phyloP scores from a whole-genome alignment of 148 eudicot species.

The Rhododendron henanense region DNA sequence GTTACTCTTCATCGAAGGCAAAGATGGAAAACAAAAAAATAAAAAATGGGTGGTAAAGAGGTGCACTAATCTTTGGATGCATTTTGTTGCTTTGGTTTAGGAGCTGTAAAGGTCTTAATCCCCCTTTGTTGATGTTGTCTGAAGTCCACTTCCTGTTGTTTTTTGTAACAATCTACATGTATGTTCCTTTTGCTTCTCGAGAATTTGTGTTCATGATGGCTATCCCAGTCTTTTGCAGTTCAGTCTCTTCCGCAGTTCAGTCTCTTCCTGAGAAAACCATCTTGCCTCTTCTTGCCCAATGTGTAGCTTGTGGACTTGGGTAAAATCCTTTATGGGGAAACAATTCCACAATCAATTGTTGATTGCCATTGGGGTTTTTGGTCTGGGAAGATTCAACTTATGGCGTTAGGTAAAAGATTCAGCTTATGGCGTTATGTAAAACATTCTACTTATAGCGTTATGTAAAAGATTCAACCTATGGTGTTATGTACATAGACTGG shows the following conservation, averaged over 20 bases:
- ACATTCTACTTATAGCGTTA: too few species aligned
- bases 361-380: neutral
- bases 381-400: neutral
- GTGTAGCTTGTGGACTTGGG: neutral
- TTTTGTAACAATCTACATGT: neutral
- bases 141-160: neutral
- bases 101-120: neutral
- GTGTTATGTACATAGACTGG: too few species aligned
- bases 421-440: too few species aligned
- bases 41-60: neutral
- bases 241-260: neutral
- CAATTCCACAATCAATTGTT: neutral
- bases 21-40: neutral
- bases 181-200: neutral
- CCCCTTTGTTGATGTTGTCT: neutral
- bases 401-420: neutral
- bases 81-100: neutral
- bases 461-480: too few species aligned
- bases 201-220: neutral
- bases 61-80: neutral
- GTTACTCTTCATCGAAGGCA: neutral
- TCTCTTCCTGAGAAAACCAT: neutral
- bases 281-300: neutral
- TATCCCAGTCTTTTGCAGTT: neutral
- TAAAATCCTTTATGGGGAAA: neutral